A percentile compares a stretch with the other conserved stretches of the same genome.
These are phyloP conservation scores for Candida easanensis DNA, from an alignment of 805 yeast species.

Conservation along the genomic window DNA sequence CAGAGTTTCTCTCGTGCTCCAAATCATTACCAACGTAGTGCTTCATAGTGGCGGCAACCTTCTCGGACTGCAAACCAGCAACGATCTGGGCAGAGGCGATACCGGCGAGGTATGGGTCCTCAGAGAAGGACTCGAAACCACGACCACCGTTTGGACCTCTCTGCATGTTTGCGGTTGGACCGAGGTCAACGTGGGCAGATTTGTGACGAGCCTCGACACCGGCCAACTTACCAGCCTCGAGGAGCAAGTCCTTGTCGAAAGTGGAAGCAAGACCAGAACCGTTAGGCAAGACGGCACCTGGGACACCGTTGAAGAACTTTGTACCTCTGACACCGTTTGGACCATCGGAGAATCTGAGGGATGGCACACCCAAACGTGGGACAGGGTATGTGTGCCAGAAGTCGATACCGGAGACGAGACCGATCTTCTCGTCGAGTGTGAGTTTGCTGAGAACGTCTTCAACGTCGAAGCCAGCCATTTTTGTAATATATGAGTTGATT, in stretches of 20 bases:
- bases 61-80: constrained; percentile 51
- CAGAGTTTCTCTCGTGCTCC: constrained; percentile 51
- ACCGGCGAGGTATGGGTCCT: constrained; percentile 55
- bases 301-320: constrained; percentile 46
- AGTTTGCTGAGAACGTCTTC: constrained; percentile 26
- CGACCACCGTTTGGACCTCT: constrained; percentile 61
- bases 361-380: constrained; percentile 40
- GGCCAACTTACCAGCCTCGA: constrained; percentile 50
- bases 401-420: constrained; percentile 41
- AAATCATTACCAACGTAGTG: constrained; percentile 64
- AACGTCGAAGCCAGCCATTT: constrained; percentile 22
- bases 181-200: constrained; percentile 48
- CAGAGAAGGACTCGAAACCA: constrained; percentile 60
- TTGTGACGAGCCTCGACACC: constrained; percentile 53
- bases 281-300: constrained; percentile 55
- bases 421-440: constrained; percentile 27
- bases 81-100: constrained; percentile 45
- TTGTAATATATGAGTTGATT: background rate
- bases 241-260: constrained; percentile 47
- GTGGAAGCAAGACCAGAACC: constrained; percentile 61
- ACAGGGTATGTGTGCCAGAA: constrained; percentile 49
- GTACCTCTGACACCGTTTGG: constrained; percentile 67
- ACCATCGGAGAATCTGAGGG: constrained; percentile 52
- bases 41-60: constrained; percentile 55
- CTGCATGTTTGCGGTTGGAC: constrained; percentile 52